phyloP scores from a whole-genome alignment of 768 basidiomycete genomes.

The Lenzites betulinus region DNA sequence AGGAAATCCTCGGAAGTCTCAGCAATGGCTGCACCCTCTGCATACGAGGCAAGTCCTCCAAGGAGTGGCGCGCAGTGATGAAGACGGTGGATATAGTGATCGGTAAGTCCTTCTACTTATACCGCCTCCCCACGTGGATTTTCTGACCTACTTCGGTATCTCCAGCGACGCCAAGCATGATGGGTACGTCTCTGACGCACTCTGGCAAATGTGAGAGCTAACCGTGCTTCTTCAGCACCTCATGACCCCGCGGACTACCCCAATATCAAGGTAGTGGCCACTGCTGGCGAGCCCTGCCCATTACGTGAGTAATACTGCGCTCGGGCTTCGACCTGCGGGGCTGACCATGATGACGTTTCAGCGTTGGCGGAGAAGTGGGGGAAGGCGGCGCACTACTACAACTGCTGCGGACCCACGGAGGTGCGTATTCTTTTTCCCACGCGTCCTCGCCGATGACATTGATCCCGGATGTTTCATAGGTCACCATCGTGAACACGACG shows the following conservation, averaged over 20 bases:
- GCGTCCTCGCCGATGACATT: neutral
- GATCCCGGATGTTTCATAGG: constrained; percentile 31
- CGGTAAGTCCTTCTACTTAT: constrained; percentile 10
- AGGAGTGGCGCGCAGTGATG: constrained; percentile 53
- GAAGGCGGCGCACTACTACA: constrained; percentile 45
- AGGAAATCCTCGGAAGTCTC: constrained; percentile 53
- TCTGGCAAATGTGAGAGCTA: neutral
- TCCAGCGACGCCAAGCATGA: constrained; percentile 51
- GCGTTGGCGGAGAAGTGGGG: constrained; percentile 50
- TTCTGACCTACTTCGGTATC: constrained; percentile 6
- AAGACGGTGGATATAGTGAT: constrained; percentile 54
- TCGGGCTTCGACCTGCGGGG: neutral
- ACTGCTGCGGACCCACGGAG: constrained; percentile 60
- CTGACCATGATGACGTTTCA: constrained; percentile 16
- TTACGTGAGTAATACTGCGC: constrained; percentile 38
- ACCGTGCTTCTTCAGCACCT: constrained; percentile 25
- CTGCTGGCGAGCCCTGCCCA: constrained; percentile 60
- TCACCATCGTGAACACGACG: constrained; percentile 60
- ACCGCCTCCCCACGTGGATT: neutral
- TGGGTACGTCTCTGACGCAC: constrained; percentile 30
- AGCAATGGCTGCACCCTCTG: constrained; percentile 55
- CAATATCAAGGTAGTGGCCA: constrained; percentile 53
- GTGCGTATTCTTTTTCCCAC: constrained; percentile 28
- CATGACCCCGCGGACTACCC: constrained; percentile 56
- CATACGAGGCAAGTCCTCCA: constrained; percentile 51